Percentiles rank a stretch among this genome's conserved stretches.
These are phyloP conservation scores for Apiotrichum gamsii DNA, from an alignment of 1,284 basidiomycete species.

Conservation along the genomic window DNA sequence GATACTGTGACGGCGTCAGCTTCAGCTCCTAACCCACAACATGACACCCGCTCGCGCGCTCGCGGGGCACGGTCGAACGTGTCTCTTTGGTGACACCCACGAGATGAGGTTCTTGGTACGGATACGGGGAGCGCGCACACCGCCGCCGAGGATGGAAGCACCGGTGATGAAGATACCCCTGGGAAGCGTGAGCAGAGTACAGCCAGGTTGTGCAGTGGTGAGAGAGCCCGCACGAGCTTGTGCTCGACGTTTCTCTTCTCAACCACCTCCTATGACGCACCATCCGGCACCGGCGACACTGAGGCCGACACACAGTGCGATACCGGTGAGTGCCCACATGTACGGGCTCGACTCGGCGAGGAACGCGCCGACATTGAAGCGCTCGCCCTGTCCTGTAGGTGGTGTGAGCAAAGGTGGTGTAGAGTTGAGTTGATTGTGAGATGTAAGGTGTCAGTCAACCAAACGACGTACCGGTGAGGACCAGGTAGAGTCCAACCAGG, in stretches of 20 bases:
- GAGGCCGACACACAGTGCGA: conserved; percentile 87
- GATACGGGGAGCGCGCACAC: conserved; percentile 88
- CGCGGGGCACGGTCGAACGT: too few species aligned
- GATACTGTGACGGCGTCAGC: too few species aligned
- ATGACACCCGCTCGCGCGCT: too few species aligned
- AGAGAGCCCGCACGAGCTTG: background rate
- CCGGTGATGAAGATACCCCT: conserved; percentile 99
- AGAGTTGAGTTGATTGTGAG: background rate
- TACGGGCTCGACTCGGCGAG: conserved; percentile 91
- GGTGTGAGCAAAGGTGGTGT: background rate
- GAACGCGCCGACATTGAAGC: conserved; percentile 87
- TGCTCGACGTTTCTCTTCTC: too few species aligned
- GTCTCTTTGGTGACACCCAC: conserved; percentile 49
- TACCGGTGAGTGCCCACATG: conserved; percentile 83
- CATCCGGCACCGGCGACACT: conserved; percentile 93
- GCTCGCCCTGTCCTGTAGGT: conserved; percentile 68
- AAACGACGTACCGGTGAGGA: conserved; percentile 73
- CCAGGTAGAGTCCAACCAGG: conserved; percentile 69
- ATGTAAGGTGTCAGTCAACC: too few species aligned
- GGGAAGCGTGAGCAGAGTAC: background rate
- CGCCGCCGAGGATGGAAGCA: conserved; percentile 88
- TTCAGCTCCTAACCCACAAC: too few species aligned
- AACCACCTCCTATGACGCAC: conserved; percentile 57
- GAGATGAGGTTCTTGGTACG: conserved; percentile 97
- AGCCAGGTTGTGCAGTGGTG: background rate